A percentile compares a stretch with the other conserved stretches of the same genome.
phyloP scores from a whole-genome alignment of 495 filamentous ascomycete genomes.

The Cercophora sp. region DNA sequence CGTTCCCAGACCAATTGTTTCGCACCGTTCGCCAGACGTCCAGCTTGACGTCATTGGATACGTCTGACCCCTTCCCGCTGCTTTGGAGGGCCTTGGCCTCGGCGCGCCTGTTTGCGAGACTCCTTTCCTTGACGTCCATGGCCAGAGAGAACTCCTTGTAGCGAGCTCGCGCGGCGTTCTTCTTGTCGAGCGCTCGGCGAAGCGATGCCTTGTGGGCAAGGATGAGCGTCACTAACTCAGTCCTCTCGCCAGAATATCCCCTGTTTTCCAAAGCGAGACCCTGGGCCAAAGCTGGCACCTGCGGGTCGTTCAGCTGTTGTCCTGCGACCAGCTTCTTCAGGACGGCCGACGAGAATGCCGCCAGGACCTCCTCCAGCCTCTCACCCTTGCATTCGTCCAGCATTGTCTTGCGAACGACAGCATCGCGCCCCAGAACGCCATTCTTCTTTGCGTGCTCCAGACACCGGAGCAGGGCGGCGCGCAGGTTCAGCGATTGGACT shows the following conservation, averaged over 20 bases:
- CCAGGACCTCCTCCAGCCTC: conserved; percentile 72
- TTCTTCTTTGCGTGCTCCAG: conserved; percentile 81
- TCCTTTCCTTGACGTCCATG: conserved; percentile 47
- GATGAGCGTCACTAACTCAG: conserved; percentile 60
- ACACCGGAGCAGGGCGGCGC: conserved; percentile 73
- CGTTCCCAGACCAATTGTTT: conserved; percentile 71
- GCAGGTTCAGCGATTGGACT: conserved; percentile 82
- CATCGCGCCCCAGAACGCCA: conserved; percentile 73
- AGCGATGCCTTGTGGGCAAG: conserved; percentile 70
- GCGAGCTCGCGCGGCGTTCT: conserved; percentile 47
- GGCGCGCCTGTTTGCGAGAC: conserved; percentile 39
- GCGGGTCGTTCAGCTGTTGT: conserved; percentile 29
- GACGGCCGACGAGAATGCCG: conserved; percentile 74
- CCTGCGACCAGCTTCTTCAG: conserved; percentile 62
- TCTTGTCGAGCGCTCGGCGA: conserved; percentile 46
- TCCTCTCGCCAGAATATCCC: conserved; percentile 56
- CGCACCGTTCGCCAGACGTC: conserved; percentile 51
- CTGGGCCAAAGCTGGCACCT: conserved; percentile 47
- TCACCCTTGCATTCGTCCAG: conserved; percentile 88
- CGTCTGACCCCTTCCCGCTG: conserved; percentile 7
- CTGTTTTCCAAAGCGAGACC: conserved; percentile 58
- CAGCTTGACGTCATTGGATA: conserved; percentile 36
- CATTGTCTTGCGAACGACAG: conserved; percentile 80
- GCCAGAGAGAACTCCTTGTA: conserved; percentile 57
- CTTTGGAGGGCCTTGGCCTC: conserved; percentile 28